A percentile compares a stretch with the other conserved stretches of the same genome.
Conservation (phyloP, 768 basidiomycete species). For the Hypsizygus marmoreus region DNA sequence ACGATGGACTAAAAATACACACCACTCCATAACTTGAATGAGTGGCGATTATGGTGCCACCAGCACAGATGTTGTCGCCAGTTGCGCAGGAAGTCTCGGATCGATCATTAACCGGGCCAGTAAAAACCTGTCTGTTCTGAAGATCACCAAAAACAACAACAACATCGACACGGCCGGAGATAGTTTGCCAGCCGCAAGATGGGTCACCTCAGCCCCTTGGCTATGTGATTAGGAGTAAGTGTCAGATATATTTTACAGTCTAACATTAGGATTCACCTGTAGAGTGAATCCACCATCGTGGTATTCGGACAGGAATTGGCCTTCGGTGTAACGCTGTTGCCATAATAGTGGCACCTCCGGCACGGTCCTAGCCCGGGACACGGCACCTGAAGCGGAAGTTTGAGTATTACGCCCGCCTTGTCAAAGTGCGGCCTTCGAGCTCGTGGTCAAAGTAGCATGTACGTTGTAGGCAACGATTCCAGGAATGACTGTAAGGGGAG, state of each 20-base stretch:
- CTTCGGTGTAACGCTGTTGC: constrained; percentile 26
- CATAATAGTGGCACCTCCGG: constrained; percentile 16
- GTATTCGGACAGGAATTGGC: constrained; percentile 33
- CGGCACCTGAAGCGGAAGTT: too few species aligned
- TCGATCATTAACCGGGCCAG: constrained; percentile 15
- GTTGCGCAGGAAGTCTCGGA: constrained; percentile 21
- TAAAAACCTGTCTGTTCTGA: constrained; percentile 22
- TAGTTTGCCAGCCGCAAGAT: constrained; percentile 35
- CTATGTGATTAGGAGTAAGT: too few species aligned
- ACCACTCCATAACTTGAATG: constrained; percentile 24
- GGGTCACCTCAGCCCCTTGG: constrained; percentile 39
- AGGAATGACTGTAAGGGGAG: too few species aligned
- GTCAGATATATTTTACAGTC: constrained; percentile 7
- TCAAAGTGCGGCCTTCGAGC: too few species aligned
- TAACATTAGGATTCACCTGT: constrained; percentile 26
- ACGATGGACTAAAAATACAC: too few species aligned
- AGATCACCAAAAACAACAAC: constrained; percentile 27
- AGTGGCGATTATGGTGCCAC: constrained; percentile 17
- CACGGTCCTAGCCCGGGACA: too few species aligned
- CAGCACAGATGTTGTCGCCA: constrained; percentile 23
- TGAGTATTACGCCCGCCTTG: too few species aligned
- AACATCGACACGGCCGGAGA: constrained; percentile 27
- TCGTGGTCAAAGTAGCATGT: too few species aligned
- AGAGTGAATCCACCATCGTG: constrained; percentile 35
- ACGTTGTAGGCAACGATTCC: too few species aligned